Base-by-base conservation (phyloP, 805 yeast species). In the Candida coleopterorum region DNA sequence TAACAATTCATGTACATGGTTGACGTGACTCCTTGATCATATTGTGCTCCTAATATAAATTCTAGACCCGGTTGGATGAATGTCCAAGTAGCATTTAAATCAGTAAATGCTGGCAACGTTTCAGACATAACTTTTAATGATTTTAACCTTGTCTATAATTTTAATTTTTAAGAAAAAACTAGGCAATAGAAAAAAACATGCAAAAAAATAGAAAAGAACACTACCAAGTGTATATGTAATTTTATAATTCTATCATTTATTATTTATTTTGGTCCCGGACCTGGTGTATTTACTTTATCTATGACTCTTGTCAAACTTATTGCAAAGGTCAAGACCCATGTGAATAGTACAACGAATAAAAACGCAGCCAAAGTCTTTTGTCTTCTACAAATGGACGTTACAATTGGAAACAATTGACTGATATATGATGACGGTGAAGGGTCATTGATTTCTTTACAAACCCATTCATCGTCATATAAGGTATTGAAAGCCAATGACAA, bases 291-390 rank as follows among this genome's bases (percentile, higher is more conserved):
- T 5, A 76, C 86, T 55, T 77, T 71, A 44, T 81, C 86, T 4
- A 89, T 88, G 28, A 89, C 87, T 43, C 96, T 70, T 42, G 85
- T 68, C 8, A 88, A 79, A 56, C 95, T 83, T 34, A 90, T 75
- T 8, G 90, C 74, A 46, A 89, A 89, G 0, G 96, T 82, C 16
- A 80, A 55, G 26, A 93, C 86, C 97, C 97, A 90, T 52, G 81
- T 70, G 29, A 78, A 71, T 47, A 90, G 65, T 20, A 81, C 77
- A 41, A 89, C 57, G 50, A 90, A 84, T 41, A 90, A 62, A 52
- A 90, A 82, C 2, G 94, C 72, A 11, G 90, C 83, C 38, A 93
- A 60, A 0, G 86, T 84, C 40, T 81, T 65, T 49, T 93, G 97
- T 29, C 87, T 72, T 15, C 76, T 63, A 56, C 98, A 93, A 37